Evolutionary conservation across 2,329 filamentous ascomycete species (phyloP), one percentile per base, ranked within the genome.

Genomic region (Colletotrichum echinochloae): DNA sequence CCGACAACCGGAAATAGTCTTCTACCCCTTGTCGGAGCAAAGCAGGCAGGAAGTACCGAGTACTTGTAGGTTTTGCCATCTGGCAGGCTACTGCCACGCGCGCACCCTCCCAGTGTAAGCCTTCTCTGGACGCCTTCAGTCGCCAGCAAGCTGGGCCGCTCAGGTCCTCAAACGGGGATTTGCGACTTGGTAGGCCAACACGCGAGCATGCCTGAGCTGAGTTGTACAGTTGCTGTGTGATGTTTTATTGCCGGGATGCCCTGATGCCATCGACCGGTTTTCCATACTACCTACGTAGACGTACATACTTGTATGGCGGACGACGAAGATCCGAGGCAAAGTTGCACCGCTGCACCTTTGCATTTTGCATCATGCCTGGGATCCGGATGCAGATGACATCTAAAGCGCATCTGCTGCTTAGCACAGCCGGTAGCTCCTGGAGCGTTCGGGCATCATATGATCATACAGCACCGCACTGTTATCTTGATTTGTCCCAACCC

Each of bases 1-100:
- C 78, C 78, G 78, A 51, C 60, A 60, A 60, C 76, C 74, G 76
- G 67, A 60, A 57, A 65, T 65, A 54, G 57, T 51, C 28, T 62
- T 20, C 26, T 12, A 39, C 59, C 67, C 66, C 63, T 70, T 70
- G 67, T 61, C 49, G 60, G 33, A 30, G 16, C 23, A 62, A 30
- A n/a, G 39, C 33, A 20, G 49, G 39, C 18, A 23, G n/a, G 18
- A 67, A 52, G 68, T 71, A 68, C 46, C 39, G 3, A 44, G 20
- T 71, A 71, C 68, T 35, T 71, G 37, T 11, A 9, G 9, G 18
- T 26, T 28, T 65, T 63, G 57, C 52, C 64, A 59, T 49, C 57
- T 67, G 52, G 51, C 64, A 57, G 68, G 61, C n/a, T 28, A 30
- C 57, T 26, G 41, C 30, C 26, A 23, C 59, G 23, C 44, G 23